Evolutionary conservation across 2,329 filamentous ascomycete genomes (phyloP).

Genomic region (Alternaria novae-zelandiae): DNA sequence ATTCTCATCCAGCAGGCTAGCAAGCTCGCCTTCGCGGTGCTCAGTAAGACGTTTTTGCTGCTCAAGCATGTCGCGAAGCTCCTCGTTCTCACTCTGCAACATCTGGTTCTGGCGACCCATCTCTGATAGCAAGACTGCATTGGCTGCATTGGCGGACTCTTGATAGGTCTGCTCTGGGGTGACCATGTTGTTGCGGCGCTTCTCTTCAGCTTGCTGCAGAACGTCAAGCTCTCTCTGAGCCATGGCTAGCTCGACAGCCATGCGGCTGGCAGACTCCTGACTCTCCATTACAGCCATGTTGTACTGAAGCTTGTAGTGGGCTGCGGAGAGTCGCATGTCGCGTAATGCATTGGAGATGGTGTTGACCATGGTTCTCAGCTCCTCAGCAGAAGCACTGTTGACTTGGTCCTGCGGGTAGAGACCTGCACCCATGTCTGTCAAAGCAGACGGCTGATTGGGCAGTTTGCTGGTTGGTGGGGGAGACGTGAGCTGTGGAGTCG

Average conservation of each 20-base stretch:
- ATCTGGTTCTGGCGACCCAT: constrained; percentile 65
- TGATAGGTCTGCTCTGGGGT: constrained; percentile 59
- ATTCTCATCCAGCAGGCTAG: constrained; percentile 75
- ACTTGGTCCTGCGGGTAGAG: constrained; percentile 60
- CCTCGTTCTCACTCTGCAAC: constrained; percentile 69
- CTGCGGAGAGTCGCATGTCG: constrained; percentile 79
- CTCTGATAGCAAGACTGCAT: constrained; percentile 60
- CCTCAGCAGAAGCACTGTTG: constrained; percentile 57
- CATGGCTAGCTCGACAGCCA: constrained; percentile 90
- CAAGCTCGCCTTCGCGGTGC: constrained; percentile 76
- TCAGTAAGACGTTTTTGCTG: constrained; percentile 80
- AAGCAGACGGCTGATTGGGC: constrained; percentile 30
- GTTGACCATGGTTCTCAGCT: constrained; percentile 61
- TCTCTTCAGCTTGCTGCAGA: constrained; percentile 75
- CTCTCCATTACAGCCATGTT: constrained; percentile 84
- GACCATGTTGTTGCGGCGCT: constrained; percentile 63
- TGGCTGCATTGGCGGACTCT: constrained; percentile 61
- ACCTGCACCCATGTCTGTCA: constrained; percentile 44
- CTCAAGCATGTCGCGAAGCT: constrained; percentile 69
- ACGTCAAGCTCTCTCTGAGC: constrained; percentile 87
- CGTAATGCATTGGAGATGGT: constrained; percentile 61
- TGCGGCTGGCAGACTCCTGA: constrained; percentile 82
- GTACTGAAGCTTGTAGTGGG: constrained; percentile 90
- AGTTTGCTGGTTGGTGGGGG: constrained; percentile 54
- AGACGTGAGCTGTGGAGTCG: constrained; percentile 56